These are phyloP conservation scores for Marasmius sp. DNA, from an alignment of 1,284 basidiomycete genomes.

Conservation along the genomic window DNA sequence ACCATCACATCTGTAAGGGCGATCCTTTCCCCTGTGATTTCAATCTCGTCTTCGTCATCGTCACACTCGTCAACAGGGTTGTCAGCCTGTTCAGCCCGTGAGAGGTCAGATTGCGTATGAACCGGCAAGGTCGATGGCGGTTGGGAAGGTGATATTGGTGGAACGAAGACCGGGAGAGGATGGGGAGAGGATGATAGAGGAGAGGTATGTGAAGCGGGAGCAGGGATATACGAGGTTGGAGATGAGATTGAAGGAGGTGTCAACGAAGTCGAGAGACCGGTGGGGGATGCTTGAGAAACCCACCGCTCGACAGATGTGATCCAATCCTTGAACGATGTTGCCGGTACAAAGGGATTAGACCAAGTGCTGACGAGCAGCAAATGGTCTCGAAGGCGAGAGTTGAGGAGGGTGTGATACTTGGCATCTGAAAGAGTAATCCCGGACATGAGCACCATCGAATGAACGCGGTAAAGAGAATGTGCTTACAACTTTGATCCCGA, in stretches of 20 bases:
- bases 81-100: no score
- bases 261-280: neutral
- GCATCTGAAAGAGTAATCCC: neutral
- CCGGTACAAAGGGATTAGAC: neutral
- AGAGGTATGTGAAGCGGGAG: no score
- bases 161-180: neutral
- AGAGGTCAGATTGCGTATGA: no score
- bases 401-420: neutral
- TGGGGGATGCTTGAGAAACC: neutral
- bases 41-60: neutral
- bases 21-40: neutral
- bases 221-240: no score
- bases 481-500: neutral
- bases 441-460: neutral
- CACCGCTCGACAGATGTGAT: no score
- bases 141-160: no score
- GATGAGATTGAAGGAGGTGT: no score
- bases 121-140: no score
- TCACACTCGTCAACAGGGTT: neutral
- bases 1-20: neutral
- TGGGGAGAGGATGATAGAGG: neutral
- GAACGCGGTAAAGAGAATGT: neutral
- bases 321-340: neutral
- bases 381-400: neutral
- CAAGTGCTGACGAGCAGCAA: neutral